Percentiles rank a stretch among this genome's conserved stretches.
Conservation (phyloP, 78 protist species). For the Planoprotostelium fungivorum region DNA sequence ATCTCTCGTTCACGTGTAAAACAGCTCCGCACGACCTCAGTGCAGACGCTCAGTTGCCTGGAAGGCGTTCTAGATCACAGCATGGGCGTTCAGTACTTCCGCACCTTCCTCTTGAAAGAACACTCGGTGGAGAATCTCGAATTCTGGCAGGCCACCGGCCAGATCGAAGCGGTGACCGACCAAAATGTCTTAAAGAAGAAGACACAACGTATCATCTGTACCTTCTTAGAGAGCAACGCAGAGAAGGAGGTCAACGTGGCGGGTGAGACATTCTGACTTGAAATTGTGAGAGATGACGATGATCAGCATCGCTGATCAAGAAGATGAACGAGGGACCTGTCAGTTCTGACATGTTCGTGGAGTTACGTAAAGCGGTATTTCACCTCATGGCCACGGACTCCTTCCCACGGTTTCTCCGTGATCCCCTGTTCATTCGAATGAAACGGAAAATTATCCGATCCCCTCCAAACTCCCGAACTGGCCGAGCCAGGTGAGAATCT, state of each 20-base stretch:
- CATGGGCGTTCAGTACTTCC: not conserved
- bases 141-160: not conserved
- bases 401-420: not conserved
- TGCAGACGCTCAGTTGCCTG: no score
- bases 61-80: no score
- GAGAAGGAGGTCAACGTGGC: not conserved
- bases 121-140: not conserved
- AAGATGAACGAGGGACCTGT: not conserved
- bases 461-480: not conserved
- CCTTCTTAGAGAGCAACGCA: not conserved
- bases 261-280: not conserved
- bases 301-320: not conserved
- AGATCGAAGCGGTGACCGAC: not conserved
- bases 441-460: not conserved
- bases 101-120: not conserved
- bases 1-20: no score
- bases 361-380: not conserved
- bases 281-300: not conserved
- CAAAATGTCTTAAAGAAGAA: not conserved
- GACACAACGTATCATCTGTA: not conserved
- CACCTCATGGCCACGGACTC: not conserved
- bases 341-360: not conserved
- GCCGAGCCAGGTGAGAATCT: not conserved
- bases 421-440: not conserved
- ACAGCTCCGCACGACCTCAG: no score